Evolutionary conservation across 1,284 basidiomycete species (phyloP).

Genomic region (Ganoderma lingzhi): DNA sequence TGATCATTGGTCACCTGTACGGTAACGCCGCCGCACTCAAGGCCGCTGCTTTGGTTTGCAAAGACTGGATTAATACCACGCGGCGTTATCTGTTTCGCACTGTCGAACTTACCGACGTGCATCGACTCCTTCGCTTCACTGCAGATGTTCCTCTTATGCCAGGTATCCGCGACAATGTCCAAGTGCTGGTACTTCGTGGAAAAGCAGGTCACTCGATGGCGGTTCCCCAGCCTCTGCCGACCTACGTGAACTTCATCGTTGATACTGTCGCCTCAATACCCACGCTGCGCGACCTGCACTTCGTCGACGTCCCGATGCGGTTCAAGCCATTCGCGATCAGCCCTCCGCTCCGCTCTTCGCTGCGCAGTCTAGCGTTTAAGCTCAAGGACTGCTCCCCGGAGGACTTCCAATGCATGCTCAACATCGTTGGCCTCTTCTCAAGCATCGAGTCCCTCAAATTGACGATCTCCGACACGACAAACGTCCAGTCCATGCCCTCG

Average conservation of each 20-base stretch:
- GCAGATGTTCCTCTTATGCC: background rate
- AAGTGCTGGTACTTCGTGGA: background rate
- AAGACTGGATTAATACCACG: background rate
- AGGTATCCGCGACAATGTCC: background rate
- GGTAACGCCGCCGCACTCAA: background rate
- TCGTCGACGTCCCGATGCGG: background rate
- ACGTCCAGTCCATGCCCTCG: background rate
- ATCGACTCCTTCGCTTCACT: background rate
- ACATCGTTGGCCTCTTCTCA: conserved; percentile 10
- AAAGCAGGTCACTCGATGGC: background rate
- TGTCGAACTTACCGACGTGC: background rate
- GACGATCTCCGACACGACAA: background rate
- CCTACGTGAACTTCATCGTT: background rate
- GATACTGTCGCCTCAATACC: background rate
- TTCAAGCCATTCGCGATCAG: background rate
- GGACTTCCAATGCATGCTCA: conserved; percentile 8
- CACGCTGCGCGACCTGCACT: background rate
- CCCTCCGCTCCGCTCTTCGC: background rate
- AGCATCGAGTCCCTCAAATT: background rate
- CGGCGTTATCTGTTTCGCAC: conserved; percentile 1
- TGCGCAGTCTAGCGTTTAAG: background rate
- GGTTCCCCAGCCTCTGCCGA: background rate
- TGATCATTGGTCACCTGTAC: background rate
- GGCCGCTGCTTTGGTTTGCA: conserved; percentile 6
- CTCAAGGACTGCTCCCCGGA: background rate